phyloP scores from a whole-genome alignment of 1,284 basidiomycete genomes.

The Taiwanofungus camphoratus region DNA sequence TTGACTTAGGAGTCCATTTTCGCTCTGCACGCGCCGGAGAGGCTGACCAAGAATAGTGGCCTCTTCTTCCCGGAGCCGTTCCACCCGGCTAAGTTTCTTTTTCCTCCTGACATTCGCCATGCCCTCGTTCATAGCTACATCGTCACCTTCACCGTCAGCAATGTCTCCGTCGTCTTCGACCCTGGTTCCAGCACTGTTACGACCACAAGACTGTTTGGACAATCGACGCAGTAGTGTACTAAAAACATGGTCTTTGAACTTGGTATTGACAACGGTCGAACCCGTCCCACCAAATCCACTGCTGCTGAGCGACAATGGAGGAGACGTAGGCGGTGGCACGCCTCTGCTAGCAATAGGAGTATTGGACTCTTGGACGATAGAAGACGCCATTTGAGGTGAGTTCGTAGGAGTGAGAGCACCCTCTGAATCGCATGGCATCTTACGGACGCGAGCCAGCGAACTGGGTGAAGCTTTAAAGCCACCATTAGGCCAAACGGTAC shows the following conservation, averaged over 20 bases:
- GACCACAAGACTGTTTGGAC: constrained; percentile 38
- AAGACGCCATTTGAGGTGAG: constrained; percentile 34
- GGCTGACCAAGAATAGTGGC: constrained; percentile 27
- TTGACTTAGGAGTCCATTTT: constrained; percentile 40
- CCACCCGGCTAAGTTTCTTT: constrained; percentile 33
- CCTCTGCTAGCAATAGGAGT: not conserved
- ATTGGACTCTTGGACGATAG: constrained; percentile 6
- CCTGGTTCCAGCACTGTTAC: constrained; percentile 27
- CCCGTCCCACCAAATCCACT: constrained; percentile 80
- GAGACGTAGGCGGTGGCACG: constrained; percentile 13
- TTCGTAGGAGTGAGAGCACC: constrained; percentile 51
- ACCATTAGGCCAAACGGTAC: constrained; percentile 14
- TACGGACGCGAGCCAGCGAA: constrained; percentile 36
- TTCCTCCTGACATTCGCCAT: constrained; percentile 23
- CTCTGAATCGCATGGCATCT: constrained; percentile 27
- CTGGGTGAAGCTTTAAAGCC: constrained; percentile 26
- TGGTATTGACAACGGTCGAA: constrained; percentile 88
- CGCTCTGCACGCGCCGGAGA: constrained; percentile 60
- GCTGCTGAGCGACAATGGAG: constrained; percentile 16
- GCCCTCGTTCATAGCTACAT: constrained; percentile 28
- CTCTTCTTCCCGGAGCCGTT: constrained; percentile 29
- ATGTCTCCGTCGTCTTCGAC: constrained; percentile 40
- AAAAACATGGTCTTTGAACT: constrained; percentile 91
- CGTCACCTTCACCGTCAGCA: constrained; percentile 35
- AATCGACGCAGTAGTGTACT: constrained; percentile 76